phyloP scores from a whole-genome alignment of 1,139 yeast genomes.

The Oligophagozyma castellii region DNA sequence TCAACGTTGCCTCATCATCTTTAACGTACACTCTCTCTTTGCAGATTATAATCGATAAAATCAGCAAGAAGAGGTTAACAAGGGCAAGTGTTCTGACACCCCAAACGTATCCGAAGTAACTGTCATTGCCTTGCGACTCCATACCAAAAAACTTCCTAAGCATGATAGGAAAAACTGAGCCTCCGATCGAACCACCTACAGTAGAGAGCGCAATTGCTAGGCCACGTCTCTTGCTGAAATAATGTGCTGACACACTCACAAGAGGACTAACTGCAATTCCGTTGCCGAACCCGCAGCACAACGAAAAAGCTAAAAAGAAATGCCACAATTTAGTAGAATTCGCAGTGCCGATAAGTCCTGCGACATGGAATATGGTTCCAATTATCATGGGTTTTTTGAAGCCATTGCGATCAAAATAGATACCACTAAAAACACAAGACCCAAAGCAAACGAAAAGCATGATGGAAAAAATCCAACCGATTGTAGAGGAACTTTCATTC shows the following conservation, averaged over 20 bases:
- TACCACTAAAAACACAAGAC: conserved; percentile 46
- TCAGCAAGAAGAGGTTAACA: conserved; percentile 32
- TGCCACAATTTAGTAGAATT: conserved; percentile 41
- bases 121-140: conserved; percentile 9
- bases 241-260: conserved; percentile 47
- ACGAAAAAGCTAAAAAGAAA: conserved; percentile 43
- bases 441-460: conserved; percentile 42
- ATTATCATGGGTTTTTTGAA: conserved; percentile 33
- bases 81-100: conserved; percentile 44
- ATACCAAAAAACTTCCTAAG: conserved; percentile 34
- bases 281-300: conserved; percentile 44
- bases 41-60: conserved; percentile 27
- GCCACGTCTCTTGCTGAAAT: conserved; percentile 46
- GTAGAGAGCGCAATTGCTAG: conserved; percentile 49
- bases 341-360: conserved; percentile 45
- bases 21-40: conserved; percentile 29
- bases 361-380: conserved; percentile 34
- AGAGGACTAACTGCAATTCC: conserved; percentile 46
- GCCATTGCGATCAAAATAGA: conserved; percentile 48
- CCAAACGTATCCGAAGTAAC: conserved; percentile 40
- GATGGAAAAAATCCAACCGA: conserved; percentile 58
- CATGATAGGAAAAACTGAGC: conserved; percentile 48
- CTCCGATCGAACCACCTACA: conserved; percentile 60
- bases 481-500: conserved; percentile 32
- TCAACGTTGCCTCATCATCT: conserved; percentile 4